phyloP scores from a whole-genome alignment of 129 eudicot species.

The Cynara cardunculus region DNA sequence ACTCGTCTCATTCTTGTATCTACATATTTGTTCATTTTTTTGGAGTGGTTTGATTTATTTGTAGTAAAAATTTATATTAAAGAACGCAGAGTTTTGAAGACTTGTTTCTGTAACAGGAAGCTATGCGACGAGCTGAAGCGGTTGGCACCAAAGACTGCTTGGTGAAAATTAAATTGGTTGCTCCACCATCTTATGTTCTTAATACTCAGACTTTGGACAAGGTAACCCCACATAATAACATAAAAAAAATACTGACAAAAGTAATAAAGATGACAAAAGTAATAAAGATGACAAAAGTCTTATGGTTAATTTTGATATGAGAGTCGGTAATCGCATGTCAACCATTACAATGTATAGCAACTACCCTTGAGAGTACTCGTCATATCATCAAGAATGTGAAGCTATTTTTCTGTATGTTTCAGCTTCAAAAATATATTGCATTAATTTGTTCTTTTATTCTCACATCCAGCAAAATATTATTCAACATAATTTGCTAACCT shows the following conservation, averaged over 20 bases:
- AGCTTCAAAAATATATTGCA: not conserved
- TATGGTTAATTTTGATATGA: not conserved
- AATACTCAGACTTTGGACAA: constrained; percentile 68
- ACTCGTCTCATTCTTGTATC: not conserved
- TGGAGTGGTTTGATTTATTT: not conserved
- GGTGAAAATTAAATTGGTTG: constrained; percentile 67
- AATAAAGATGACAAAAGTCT: not conserved
- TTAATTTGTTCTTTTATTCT: not conserved
- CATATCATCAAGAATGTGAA: not conserved
- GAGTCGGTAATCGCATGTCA: not conserved
- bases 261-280: not conserved
- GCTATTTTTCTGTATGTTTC: not conserved
- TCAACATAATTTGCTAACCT: not conserved
- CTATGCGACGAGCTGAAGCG: constrained; percentile 78
- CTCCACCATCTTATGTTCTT: constrained; percentile 67
- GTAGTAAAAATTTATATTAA: not conserved
- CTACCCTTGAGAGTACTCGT: not conserved
- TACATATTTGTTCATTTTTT: not conserved
- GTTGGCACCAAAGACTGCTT: constrained; percentile 66
- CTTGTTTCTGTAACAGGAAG: constrained; percentile 35
- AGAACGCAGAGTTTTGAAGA: not conserved
- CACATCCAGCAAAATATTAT: not conserved
- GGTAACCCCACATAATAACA: constrained; percentile 26
- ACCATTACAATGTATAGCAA: not conserved
- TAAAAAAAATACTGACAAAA: not conserved